Evolutionary conservation across 1,284 basidiomycete species (phyloP), one percentile per base, ranked within the genome.

Genomic region (Sanghuangporus weigelae): DNA sequence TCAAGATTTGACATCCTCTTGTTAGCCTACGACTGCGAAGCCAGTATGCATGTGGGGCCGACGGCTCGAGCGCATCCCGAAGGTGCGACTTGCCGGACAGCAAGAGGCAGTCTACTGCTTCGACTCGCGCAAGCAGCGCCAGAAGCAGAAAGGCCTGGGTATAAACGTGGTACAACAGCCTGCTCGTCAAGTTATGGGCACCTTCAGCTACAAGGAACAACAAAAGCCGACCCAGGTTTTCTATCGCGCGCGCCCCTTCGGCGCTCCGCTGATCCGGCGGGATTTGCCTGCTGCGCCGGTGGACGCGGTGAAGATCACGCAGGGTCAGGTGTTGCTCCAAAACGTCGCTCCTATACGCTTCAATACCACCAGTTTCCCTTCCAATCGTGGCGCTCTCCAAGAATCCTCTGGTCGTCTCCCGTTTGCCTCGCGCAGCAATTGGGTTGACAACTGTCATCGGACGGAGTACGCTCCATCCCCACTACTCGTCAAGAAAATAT

Each of bases 31-130:
- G n/a, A 65, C 64, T 16, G 55, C 64, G n/a, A 61, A 62, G 40
- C 40, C 39, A 19, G 60, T 65, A 36, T 65, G 60, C 40, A 62
- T 65, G 64, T 65, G 64, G 64, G 64, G 64, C 48, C 61, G 64
- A 7, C 60, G 64, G 38, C 60, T 62, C 10, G 64, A 65, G 31
- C 64, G 64, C 26, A 65, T 65, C 46, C 64, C 64, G 48, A 65
- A 65, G 64, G 64, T 65, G 39, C 64, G 64, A 38, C 48, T 65
- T 36, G 26, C 64, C 11, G 64, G 64, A 46, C 64, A 65, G 48
- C 57, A 57, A 16, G 64, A 65, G n/a, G 64, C 64, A 2, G 39
- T 65, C 44, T 65, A 65, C 26, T 65, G 64, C 40, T 65, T 65
- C 55, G 64, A 65, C 31, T 53, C 51, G 8, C 60, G 60, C 19